A percentile compares a stretch with the other conserved stretches of the same genome.
Evolutionary conservation across 2,329 filamentous ascomycete genomes (phyloP).

Genomic region (Pseudogymnoascus sp.): DNA sequence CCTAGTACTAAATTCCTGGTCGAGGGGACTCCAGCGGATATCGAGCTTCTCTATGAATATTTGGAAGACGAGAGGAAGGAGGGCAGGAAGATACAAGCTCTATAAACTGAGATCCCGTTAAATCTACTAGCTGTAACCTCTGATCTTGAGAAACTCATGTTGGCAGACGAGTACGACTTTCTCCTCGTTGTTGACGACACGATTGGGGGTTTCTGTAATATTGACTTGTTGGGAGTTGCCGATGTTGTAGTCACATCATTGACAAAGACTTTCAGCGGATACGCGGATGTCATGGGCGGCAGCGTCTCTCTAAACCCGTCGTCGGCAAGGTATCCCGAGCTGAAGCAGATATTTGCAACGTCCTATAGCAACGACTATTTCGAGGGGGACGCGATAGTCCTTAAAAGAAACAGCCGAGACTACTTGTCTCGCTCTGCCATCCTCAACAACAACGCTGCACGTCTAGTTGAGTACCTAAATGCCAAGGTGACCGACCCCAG

Average conservation of each 20-base stretch:
- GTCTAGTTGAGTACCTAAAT: conserved; percentile 33
- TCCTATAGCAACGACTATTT: conserved; percentile 39
- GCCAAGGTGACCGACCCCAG: conserved; percentile 16
- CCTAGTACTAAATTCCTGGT: conserved; percentile 40
- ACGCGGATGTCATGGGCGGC: conserved; percentile 47
- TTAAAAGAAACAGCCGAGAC: conserved; percentile 38
- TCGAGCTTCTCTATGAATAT: conserved; percentile 38
- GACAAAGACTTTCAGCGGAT: conserved; percentile 52
- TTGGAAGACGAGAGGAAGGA: conserved; percentile 27
- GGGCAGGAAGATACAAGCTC: conserved; percentile 35
- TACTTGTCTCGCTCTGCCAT: conserved; percentile 33
- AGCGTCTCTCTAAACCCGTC: conserved; percentile 41
- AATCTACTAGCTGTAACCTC: conserved; percentile 38
- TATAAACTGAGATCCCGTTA: conserved; percentile 42
- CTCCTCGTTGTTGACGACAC: conserved; percentile 31
- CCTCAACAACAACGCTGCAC: conserved; percentile 38
- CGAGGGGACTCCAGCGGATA: conserved; percentile 32
- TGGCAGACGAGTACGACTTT: conserved; percentile 32
- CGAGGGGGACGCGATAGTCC: conserved; percentile 35
- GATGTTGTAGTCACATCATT: conserved; percentile 45
- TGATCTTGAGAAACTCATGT: conserved; percentile 31
- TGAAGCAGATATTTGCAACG: conserved; percentile 27
- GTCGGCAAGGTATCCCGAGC: conserved; percentile 32
- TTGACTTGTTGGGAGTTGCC: conserved; percentile 38
- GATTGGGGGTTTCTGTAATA: conserved; percentile 29